Base-by-base conservation (phyloP, 2,329 filamentous ascomycete genomes). In the Colletotrichum shisoi region DNA sequence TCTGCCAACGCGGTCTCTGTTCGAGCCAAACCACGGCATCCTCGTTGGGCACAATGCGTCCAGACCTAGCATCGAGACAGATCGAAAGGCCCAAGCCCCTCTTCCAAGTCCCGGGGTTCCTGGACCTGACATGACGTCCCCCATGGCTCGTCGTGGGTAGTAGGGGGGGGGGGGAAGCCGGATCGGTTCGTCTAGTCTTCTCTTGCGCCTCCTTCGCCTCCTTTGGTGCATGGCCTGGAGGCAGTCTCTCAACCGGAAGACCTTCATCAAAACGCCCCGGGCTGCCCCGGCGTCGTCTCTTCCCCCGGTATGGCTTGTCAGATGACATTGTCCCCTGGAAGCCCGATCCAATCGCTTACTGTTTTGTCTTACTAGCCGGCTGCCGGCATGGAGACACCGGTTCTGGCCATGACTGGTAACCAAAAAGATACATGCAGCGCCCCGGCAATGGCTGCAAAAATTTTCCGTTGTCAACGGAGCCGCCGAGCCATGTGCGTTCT, bases 401-500 rank as follows among this genome's bases (percentile, higher is more conserved):
- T 54, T 67, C 61, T 54, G 64, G 61, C 39, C 7, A 62, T 45
- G 59, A 52, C 49, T 57, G 58, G 61, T 40, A 58, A 37, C 24
- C 21, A 21, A 27, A 53, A 51, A 24, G 19, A 44, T 31, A 34
- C 31, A 59, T 67, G 61, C 64, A 64, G 45, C 54, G 27, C 48
- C 24, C 64, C 59, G 64, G 58, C 27, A 37, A 59, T 51, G 64
- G 61, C 61, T 51, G 64, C 19, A 52, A 60, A 67, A 67, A 67
- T 24, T 56, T 67, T 64, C 64, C 61, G 60, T 57, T 42, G 24
- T 59, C 54, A 49, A 48, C 44, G 62, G 57, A 59, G 54, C 44
- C 42, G 54, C 59, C 63, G 60, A 42, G 64, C 64, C 64, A 67
- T 67, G 60, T 67, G 64, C 60, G 48, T 31, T 40, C 24, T 64